These are phyloP conservation scores for Ophiostoma tasmaniense DNA, from an alignment of 2,329 filamentous ascomycete species.

Conservation along the genomic window DNA sequence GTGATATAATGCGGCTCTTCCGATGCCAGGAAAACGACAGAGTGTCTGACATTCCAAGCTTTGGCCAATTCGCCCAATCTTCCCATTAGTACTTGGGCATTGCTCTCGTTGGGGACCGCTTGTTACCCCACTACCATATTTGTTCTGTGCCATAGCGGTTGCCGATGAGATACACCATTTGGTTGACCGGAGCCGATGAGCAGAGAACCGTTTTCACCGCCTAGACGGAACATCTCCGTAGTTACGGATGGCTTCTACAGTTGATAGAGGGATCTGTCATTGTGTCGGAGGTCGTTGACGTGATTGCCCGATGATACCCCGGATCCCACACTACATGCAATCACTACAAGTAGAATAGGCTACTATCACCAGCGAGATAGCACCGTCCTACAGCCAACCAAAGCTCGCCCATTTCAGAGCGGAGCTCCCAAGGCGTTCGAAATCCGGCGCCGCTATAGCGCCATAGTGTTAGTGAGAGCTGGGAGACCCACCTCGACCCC, in stretches of 20 bases:
- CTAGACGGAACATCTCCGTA: background rate
- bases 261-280: background rate
- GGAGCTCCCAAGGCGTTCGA: background rate
- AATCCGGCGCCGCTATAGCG: constrained; percentile 7
- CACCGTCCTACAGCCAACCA: background rate
- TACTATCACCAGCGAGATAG: background rate
- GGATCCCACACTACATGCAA: background rate
- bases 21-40: background rate
- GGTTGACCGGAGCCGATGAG: background rate
- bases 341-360: background rate
- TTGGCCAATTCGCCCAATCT: background rate
- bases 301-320: background rate
- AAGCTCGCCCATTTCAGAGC: background rate
- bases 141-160: background rate
- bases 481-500: background rate
- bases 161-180: background rate
- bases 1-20: background rate
- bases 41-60: background rate
- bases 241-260: background rate
- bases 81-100: background rate
- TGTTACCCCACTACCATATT: too few species aligned
- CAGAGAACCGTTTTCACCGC: background rate
- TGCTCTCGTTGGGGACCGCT: background rate
- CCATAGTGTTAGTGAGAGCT: constrained; percentile 11
- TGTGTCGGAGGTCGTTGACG: background rate